Evolutionary conservation across 371 early-diverging fungal species (phyloP), one percentile per base, ranked within the genome.

Genomic region (Blastocladiella emersonii): DNA sequence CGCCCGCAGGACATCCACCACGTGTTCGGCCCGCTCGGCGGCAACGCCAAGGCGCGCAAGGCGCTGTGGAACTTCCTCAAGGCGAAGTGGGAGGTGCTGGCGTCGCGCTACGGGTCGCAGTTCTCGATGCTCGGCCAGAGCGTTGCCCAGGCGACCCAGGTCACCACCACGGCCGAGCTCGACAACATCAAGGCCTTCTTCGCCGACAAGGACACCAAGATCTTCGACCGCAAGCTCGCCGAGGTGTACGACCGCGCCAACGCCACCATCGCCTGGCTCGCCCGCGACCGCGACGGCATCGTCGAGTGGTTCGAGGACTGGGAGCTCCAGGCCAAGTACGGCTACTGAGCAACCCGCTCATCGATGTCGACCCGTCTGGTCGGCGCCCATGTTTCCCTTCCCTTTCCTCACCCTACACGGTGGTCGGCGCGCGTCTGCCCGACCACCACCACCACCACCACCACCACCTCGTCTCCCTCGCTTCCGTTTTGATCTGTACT

Each of bases 231-330:
- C 37, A 77, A 83, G 32, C 62, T 93, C n/a, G 80, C 89, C 41
- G 95, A 96, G 71, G 82, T 85, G 36, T 67, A 93, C 25, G 98
- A 97, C 74, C 79, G 77, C 23, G 79, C 90, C 63, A 73, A 83
- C 17, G 76, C 83, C 62, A 85, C 81, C 66, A 82, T 90, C 13
- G 74, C 78, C 55, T 93, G 93, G 91, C 71, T 91, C 51, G 71
- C 78, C 60, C 78, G 91, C 61, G 93, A 93, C 66, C 66, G 78
- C 30, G 75, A 75, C 21, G 76, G 74, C 41, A 87, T 95, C n/a
- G 74, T 77, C 27, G 72, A 76, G 5, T 96, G 94, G 93, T 62
- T 80, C 43, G 57, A 48, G 13, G 15, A 30, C 8, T 51, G 27
- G 27, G 53, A 8, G 53, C 32, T 51, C 21, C 8, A 51, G 53